Evolutionary conservation across 2,329 filamentous ascomycete species (phyloP).

Genomic region (Lasiodiplodia theobromae): DNA sequence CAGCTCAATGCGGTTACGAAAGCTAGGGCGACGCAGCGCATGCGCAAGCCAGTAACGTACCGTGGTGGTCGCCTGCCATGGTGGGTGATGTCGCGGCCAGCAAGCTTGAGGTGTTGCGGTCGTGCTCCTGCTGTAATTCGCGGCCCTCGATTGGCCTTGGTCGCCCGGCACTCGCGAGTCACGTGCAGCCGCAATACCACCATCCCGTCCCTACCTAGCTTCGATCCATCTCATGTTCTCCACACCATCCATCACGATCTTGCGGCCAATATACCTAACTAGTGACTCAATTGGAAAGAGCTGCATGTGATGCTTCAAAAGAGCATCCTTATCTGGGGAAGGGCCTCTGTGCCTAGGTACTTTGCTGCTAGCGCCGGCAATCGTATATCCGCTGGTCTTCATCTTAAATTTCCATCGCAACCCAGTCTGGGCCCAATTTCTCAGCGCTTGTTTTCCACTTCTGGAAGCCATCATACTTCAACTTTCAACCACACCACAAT

Average conservation of each 20-base stretch:
- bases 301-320: constrained; percentile 12
- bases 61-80: constrained; percentile 29
- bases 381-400: constrained; percentile 15
- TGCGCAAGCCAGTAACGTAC: neutral
- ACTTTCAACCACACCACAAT: constrained; percentile 29
- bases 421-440: neutral
- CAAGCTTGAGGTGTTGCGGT: constrained; percentile 19
- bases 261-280: neutral
- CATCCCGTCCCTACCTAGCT: neutral
- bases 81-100: constrained; percentile 12
- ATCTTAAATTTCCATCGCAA: constrained; percentile 18
- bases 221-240: neutral
- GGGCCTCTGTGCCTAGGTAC: constrained; percentile 16
- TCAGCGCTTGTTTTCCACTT: neutral
- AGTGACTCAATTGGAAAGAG: constrained; percentile 1
- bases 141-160: neutral
- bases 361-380: constrained; percentile 24
- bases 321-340: constrained; percentile 6
- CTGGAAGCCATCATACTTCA: neutral
- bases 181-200: neutral
- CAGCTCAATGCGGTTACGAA: neutral
- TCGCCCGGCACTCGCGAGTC: neutral
- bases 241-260: neutral
- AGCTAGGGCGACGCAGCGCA: neutral
- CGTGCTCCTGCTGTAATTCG: constrained; percentile 15